phyloP scores from a whole-genome alignment of 768 basidiomycete species.

The Tremella yokohamensis region DNA sequence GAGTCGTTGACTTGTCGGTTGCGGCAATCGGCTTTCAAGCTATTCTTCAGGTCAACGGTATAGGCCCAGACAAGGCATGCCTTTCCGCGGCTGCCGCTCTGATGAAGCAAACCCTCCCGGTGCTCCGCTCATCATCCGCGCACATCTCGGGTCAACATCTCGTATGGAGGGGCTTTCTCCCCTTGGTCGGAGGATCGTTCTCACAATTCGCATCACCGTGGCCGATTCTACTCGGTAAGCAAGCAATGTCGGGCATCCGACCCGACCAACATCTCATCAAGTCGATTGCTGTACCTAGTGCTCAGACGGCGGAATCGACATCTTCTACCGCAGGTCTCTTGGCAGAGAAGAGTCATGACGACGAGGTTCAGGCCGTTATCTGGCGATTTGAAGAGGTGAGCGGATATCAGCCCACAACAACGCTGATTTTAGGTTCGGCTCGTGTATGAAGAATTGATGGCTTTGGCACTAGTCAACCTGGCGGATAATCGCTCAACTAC shows the following conservation, averaged over 20 bases:
- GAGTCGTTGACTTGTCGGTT: conserved; percentile 67
- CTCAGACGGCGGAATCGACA: no score
- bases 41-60: conserved; percentile 64
- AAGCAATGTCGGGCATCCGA: conserved; percentile 62
- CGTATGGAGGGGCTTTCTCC: conserved; percentile 58
- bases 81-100: conserved; percentile 64
- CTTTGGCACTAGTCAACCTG: no score
- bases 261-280: conserved; percentile 45
- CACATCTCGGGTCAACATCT: conserved; percentile 62
- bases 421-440: no score
- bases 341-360: no score
- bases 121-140: conserved; percentile 55
- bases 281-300: no score
- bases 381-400: no score
- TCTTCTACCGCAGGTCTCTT: no score
- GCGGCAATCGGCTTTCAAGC: conserved; percentile 68
- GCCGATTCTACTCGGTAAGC: conserved; percentile 58
- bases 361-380: no score
- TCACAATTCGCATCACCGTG: conserved; percentile 33
- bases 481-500: no score
- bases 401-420: no score
- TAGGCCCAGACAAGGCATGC: conserved; percentile 60
- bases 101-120: conserved; percentile 54
- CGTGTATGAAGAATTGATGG: no score
- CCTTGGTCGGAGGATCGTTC: conserved; percentile 10